These are phyloP conservation scores for Hyparrhenia diplandra DNA, from an alignment of 176 grass and related monocot genomes.

Conservation along the genomic window DNA sequence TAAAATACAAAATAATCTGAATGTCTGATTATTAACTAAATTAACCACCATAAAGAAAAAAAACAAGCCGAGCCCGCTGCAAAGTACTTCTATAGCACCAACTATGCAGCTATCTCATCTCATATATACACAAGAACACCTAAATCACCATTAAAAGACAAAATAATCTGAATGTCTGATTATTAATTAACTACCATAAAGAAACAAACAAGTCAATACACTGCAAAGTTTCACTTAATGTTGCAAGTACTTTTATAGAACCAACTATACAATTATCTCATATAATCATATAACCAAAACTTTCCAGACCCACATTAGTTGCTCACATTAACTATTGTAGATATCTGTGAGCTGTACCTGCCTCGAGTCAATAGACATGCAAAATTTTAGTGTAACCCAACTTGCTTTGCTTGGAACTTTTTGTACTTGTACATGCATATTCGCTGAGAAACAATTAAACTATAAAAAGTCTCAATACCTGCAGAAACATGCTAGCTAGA, in stretches of 20 bases:
- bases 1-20: slow-evolving; percentile 1
- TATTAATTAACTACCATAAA: slow-evolving; percentile 4
- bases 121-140: slow-evolving; percentile 62
- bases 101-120: background rate
- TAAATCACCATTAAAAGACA: slow-evolving; percentile 30
- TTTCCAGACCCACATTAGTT: background rate
- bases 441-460: background rate
- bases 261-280: background rate
- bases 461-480: background rate
- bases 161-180: slow-evolving; percentile 19
- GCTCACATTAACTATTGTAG: background rate
- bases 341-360: background rate
- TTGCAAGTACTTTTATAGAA: background rate
- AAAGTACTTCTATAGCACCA: background rate
- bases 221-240: background rate
- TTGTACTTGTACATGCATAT: background rate
- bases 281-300: background rate
- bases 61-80: background rate
- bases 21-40: slow-evolving; percentile 8
- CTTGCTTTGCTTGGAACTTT: background rate
- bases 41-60: background rate
- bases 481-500: background rate
- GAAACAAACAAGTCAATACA: background rate
- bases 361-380: background rate
- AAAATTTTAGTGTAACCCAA: background rate